Evolutionary conservation across 345 rosid genomes (phyloP), one percentile per base, ranked within the genome.

Genomic region (Acer negundo): DNA sequence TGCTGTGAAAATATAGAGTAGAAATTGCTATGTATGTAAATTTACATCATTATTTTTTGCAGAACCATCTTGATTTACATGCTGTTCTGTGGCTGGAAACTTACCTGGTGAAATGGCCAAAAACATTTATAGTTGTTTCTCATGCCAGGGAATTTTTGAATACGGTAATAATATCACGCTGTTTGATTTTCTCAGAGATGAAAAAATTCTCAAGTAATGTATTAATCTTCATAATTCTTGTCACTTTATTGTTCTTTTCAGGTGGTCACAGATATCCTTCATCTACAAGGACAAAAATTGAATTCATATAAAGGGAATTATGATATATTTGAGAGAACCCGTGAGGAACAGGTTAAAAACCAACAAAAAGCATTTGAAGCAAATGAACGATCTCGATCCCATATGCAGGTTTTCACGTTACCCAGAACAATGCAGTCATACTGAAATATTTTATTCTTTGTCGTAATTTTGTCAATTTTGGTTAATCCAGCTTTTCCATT

Each of bases 11-110:
- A n/a, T 55, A 22, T 72, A 67, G 55, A 12, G 9, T 70, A 63
- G 71, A 51, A 26, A 49, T 31, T 68, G 63, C 64, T 81, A 73
- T 70, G 55, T 72, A 58, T 70, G 19, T 75, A 22, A 40, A 26
- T 35, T 35, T 4, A 9, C 63, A 59, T 16, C 22, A 8, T 59
- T 85, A 63, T 75, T 78, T 71, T 86, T 78, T 79, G 81, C 91
- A 96, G 99, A 96, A 96, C 76, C 99, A 96, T 88, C 99, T 96
- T 81, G 99, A 96, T 88, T 98, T 96, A 72, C 99, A 96, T 77
- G 99, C 99, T 69, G 99, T 96, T 79, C 81, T 96, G 63, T 96
- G 99, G 99, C 79, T 96, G 88, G 99, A 96, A 86, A 12, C 93
- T 56, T 96, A 96, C 90, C 88, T 96, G 70, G 86, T 91, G 77